Percentiles rank a stretch among this genome's conserved stretches.
Evolutionary conservation across 2,329 filamentous ascomycete genomes (phyloP).

Genomic region (Hymenoscyphus scutula): DNA sequence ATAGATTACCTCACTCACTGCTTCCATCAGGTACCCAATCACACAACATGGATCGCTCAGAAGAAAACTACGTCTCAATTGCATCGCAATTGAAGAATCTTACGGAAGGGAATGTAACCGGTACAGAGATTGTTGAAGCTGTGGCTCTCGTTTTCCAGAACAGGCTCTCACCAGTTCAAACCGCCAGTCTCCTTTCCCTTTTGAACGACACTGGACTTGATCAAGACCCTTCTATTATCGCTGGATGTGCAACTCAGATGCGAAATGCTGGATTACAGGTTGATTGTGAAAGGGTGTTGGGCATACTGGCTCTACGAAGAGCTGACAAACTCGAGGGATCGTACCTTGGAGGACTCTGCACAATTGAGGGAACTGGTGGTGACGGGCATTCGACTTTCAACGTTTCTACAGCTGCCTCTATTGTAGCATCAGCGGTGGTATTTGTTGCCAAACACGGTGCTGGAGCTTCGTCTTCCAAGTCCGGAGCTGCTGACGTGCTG

Average conservation of each 20-base stretch:
- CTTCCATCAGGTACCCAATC: background rate
- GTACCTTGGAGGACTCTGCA: slow-evolving; percentile 82
- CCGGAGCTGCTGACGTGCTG: slow-evolving; percentile 89
- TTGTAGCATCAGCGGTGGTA: slow-evolving; percentile 81
- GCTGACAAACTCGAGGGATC: slow-evolving; percentile 61
- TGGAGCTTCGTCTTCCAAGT: slow-evolving; percentile 90
- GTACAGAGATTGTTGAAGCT: slow-evolving; percentile 83
- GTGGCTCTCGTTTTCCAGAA: slow-evolving; percentile 91
- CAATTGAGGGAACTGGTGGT: slow-evolving; percentile 96
- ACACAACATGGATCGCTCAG: background rate
- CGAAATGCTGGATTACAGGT: slow-evolving; percentile 72
- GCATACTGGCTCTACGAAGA: slow-evolving; percentile 56
- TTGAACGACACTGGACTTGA: slow-evolving; percentile 90
- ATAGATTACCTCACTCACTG: background rate
- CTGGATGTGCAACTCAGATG: slow-evolving; percentile 82
- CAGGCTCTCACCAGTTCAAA: slow-evolving; percentile 82
- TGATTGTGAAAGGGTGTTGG: slow-evolving; percentile 58
- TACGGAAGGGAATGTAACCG: slow-evolving; percentile 54
- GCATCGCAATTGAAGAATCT: background rate
- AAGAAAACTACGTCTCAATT: background rate
- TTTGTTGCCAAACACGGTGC: slow-evolving; percentile 95
- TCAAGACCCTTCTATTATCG: slow-evolving; percentile 78
- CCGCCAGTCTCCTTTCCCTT: slow-evolving; percentile 81
- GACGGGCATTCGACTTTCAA: slow-evolving; percentile 98
- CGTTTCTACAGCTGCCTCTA: slow-evolving; percentile 91